Percentiles rank a stretch among this genome's conserved stretches.
Evolutionary conservation across 192 early-diverging fungal genomes (phyloP).

Genomic region (Backusella tuberculispora): DNA sequence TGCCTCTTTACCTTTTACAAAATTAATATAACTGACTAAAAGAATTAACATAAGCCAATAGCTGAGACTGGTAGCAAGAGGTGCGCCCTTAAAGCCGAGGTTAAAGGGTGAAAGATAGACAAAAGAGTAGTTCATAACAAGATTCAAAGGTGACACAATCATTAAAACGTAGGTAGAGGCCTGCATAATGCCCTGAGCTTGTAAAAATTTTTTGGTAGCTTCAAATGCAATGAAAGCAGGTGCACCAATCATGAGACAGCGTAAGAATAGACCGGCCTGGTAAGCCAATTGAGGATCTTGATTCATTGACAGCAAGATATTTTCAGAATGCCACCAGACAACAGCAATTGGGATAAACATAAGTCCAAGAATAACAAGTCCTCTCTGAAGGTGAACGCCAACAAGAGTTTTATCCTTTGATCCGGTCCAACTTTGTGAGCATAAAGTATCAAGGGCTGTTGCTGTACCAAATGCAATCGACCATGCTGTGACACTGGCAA

Average conservation of each 20-base stretch:
- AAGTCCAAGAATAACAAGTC: conserved; percentile 72
- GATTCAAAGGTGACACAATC: conserved; percentile 72
- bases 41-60: conserved; percentile 76
- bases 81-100: conserved; percentile 85
- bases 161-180: conserved; percentile 76
- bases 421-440: conserved; percentile 73
- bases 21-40: conserved; percentile 66
- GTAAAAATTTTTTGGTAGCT: conserved; percentile 83
- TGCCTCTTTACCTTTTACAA: conserved; percentile 65
- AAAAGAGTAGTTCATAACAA: conserved; percentile 75
- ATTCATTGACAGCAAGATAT: conserved; percentile 66
- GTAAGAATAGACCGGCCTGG: conserved; percentile 69
- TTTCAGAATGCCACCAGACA: conserved; percentile 73
- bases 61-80: conserved; percentile 76
- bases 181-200: conserved; percentile 92
- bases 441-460: conserved; percentile 78
- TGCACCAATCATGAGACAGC: conserved; percentile 70
- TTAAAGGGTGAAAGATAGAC: conserved; percentile 73
- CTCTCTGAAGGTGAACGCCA: conserved; percentile 82
- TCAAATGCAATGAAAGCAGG: conserved; percentile 83
- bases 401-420: conserved; percentile 65
- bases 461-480: conserved; percentile 66
- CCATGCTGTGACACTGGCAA: conserved; percentile 68
- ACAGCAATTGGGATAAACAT: conserved; percentile 73
- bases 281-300: conserved; percentile 76